These are phyloP conservation scores for Colletotrichum sp. DNA, from an alignment of 2,329 filamentous ascomycete species.

Conservation along the genomic window DNA sequence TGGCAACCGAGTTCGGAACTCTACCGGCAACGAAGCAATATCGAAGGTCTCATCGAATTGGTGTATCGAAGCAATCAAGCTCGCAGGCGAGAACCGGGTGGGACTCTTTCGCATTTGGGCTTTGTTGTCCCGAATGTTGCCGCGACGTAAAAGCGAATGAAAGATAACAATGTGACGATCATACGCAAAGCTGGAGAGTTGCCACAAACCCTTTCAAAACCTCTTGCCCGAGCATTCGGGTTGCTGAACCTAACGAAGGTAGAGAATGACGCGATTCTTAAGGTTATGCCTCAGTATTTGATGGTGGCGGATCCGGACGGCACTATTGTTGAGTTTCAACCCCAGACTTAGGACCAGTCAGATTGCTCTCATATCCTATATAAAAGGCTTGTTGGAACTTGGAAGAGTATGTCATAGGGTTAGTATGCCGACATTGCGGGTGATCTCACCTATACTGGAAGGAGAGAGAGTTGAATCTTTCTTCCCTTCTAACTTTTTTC, in stretches of 20 bases:
- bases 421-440: too few relatives aligned
- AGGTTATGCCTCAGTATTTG: not conserved
- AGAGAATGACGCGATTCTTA: not conserved
- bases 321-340: slow-evolving; percentile 30
- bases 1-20: slow-evolving; percentile 37
- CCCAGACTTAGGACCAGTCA: not conserved
- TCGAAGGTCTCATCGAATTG: slow-evolving; percentile 36
- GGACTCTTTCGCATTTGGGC: slow-evolving; percentile 39
- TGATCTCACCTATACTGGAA: too few relatives aligned
- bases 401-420: too few relatives aligned
- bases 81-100: slow-evolving; percentile 21
- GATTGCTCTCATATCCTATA: not conserved
- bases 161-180: slow-evolving; percentile 25
- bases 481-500: too few relatives aligned
- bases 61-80: slow-evolving; percentile 26
- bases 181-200: slow-evolving; percentile 29
- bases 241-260: slow-evolving; percentile 11
- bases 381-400: too few relatives aligned
- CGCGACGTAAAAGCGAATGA: slow-evolving; percentile 27
- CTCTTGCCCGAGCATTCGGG: not conserved
- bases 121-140: slow-evolving; percentile 35
- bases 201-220: not conserved
- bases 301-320: slow-evolving; percentile 27
- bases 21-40: slow-evolving; percentile 36
- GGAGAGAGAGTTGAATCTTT: too few relatives aligned